Evolutionary conservation across 306 rosid species (phyloP).

Genomic region (Biancaea sappan): DNA sequence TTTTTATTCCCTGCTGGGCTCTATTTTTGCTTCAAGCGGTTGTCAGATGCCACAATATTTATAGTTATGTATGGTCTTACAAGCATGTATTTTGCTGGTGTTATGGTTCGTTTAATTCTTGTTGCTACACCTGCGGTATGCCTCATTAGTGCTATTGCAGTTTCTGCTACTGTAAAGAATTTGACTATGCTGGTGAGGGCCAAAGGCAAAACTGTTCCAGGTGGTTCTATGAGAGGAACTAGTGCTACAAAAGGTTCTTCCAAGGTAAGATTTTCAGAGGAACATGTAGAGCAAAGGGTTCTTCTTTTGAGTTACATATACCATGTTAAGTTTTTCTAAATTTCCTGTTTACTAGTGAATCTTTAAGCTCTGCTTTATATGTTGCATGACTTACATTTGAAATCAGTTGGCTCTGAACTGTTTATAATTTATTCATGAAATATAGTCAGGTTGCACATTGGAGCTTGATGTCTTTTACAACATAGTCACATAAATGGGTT

Average conservation of each 20-base stretch:
- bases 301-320: constrained; percentile 8
- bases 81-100: constrained; percentile 99
- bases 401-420: neutral
- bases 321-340: neutral
- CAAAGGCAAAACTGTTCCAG: constrained; percentile 60
- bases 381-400: neutral
- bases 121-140: constrained; percentile 98
- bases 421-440: neutral
- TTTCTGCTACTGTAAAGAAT: constrained; percentile 90
- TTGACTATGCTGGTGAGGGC: constrained; percentile 72
- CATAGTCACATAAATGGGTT: neutral
- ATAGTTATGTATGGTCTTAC: constrained; percentile 96
- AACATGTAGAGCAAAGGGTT: constrained; percentile 8
- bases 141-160: constrained; percentile 96
- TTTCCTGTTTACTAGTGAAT: neutral
- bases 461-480: constrained; percentile 21
- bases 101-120: constrained; percentile 97
- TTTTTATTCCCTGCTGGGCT: constrained; percentile 98
- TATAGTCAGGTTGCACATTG: neutral
- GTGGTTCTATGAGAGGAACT: constrained; percentile 75
- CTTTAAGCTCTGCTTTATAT: neutral
- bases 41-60: constrained; percentile 97
- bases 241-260: constrained; percentile 73
- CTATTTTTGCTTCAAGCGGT: constrained; percentile 96
- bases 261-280: constrained; percentile 55